These are phyloP conservation scores for Podila horticola DNA, from an alignment of 192 early-diverging fungal species.

Conservation along the genomic window DNA sequence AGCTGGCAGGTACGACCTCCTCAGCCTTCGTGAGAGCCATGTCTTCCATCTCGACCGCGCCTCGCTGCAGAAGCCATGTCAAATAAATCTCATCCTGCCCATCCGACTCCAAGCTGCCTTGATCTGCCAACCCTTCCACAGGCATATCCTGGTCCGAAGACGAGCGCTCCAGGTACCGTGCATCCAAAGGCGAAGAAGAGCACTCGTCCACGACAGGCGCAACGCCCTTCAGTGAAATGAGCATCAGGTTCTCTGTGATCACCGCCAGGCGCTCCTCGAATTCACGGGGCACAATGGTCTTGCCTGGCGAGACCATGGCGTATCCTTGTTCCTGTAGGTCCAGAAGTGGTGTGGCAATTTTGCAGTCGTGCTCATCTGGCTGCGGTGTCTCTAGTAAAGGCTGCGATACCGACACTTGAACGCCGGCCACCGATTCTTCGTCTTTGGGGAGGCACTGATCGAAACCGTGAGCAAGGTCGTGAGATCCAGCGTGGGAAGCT, in stretches of 20 bases:
- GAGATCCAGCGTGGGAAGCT: too few relatives aligned
- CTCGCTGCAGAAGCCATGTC: neutral
- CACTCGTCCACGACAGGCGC: neutral
- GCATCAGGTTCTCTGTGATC: neutral
- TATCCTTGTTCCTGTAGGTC: conserved; percentile 23
- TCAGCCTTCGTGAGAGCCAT: neutral
- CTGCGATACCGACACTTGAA: neutral
- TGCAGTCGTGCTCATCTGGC: neutral
- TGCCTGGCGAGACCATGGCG: neutral
- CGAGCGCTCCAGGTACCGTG: neutral
- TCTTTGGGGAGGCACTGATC: too few relatives aligned
- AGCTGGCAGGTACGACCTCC: neutral
- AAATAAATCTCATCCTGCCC: too few relatives aligned
- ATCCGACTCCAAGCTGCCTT: neutral
- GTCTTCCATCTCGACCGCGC: neutral
- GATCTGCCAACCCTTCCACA: neutral
- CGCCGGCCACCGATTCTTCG: neutral
- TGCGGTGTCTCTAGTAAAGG: too few relatives aligned
- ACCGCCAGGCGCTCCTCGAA: neutral
- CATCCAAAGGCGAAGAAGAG: neutral
- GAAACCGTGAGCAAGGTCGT: too few relatives aligned
- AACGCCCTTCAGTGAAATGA: neutral
- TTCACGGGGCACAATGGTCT: neutral
- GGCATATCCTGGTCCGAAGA: neutral
- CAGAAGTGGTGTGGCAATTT: conserved; percentile 1